A percentile compares a stretch with the other conserved stretches of the same genome.
phyloP scores from a whole-genome alignment of 2,329 filamentous ascomycete species.

The Monilinia fructigena region DNA sequence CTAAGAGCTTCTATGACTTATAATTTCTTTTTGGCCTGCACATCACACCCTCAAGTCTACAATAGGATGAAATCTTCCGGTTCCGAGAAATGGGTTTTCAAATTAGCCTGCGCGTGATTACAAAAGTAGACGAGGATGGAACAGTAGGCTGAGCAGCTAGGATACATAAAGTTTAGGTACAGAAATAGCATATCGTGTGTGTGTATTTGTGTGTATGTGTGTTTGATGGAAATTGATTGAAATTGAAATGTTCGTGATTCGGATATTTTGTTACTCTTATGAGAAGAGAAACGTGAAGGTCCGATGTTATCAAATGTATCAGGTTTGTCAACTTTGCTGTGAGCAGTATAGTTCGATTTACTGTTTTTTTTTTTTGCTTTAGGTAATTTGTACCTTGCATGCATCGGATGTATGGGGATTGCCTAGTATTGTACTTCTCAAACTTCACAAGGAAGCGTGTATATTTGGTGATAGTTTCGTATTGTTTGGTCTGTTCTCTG shows the following conservation, averaged over 20 bases:
- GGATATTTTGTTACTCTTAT: conserved; percentile 14
- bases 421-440: background rate
- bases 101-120: conserved; percentile 11
- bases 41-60: background rate
- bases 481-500: background rate
- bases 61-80: conserved; percentile 14
- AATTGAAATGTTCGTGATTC: conserved; percentile 14
- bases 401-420: background rate
- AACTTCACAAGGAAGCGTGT: conserved; percentile 10
- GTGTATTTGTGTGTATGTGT: background rate
- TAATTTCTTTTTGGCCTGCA: conserved; percentile 2
- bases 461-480: conserved; percentile 9
- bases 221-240: conserved; percentile 9
- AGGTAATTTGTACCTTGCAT: background rate
- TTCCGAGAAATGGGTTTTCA: conserved; percentile 14
- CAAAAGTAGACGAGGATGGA: background rate
- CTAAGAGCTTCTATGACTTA: conserved; percentile 7
- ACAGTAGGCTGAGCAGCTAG: conserved; percentile 1
- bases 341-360: background rate
- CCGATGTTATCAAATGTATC: too few species aligned
- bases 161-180: background rate
- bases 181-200: background rate
- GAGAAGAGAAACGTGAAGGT: background rate
- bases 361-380: background rate
- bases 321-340: background rate